A percentile compares a stretch with the other conserved stretches of the same genome.
Conservation (phyloP, 225 moss, liverwort and hornwort species). For the Neckera pumila region DNA sequence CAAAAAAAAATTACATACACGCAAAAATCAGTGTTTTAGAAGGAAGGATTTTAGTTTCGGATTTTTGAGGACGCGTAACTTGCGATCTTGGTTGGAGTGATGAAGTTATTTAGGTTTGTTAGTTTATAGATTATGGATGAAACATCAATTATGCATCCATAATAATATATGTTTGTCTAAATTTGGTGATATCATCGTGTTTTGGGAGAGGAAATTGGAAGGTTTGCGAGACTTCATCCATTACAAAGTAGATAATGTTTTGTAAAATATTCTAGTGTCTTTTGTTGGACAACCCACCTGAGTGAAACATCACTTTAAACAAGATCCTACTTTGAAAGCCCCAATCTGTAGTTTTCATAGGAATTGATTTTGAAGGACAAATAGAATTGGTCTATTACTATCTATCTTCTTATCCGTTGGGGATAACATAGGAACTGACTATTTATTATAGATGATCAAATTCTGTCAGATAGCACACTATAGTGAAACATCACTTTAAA, state of each 20-base stretch:
- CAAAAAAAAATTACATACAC: not conserved
- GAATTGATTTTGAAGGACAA: too few species aligned
- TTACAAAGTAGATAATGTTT: not conserved
- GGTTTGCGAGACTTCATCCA: too few species aligned
- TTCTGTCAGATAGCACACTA: too few species aligned
- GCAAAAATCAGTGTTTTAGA: accelerated
- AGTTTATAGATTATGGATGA: too few species aligned
- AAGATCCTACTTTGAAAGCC: not conserved
- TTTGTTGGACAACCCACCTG: accelerated
- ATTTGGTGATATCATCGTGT: not conserved
- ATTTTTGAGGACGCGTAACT: not conserved
- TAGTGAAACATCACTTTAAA: too few species aligned
- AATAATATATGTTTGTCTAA: accelerated
- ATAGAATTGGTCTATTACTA: too few species aligned
- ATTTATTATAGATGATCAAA: too few species aligned
- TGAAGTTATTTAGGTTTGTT: accelerated
- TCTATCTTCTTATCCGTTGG: too few species aligned
- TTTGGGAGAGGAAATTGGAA: accelerated
- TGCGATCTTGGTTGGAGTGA: accelerated
- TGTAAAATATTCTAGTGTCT: accelerated
- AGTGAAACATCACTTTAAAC: not conserved
- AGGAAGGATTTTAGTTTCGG: not conserved
- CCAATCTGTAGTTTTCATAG: too few species aligned
- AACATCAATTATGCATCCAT: not conserved
- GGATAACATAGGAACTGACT: too few species aligned